phyloP scores from a whole-genome alignment of 2,329 filamentous ascomycete genomes.

The Paramyrothecium roridum region DNA sequence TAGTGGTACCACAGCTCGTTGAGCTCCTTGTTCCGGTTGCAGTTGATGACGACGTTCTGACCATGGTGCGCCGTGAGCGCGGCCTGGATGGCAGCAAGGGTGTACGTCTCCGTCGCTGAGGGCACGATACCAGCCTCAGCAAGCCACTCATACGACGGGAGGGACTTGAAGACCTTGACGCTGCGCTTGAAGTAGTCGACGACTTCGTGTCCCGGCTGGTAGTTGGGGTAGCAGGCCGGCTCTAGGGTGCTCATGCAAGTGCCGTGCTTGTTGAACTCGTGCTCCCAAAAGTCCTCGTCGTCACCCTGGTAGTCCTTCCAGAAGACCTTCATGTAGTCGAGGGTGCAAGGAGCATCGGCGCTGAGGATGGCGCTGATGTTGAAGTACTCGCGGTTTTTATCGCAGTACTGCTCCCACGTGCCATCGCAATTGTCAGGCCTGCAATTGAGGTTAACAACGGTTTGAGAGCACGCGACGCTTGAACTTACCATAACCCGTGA shows the following conservation, averaged over 20 bases:
- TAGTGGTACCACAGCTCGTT: constrained; percentile 62
- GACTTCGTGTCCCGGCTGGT: constrained; percentile 61
- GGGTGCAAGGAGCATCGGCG: constrained; percentile 46
- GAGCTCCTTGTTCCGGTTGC: constrained; percentile 37
- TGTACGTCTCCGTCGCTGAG: constrained; percentile 54
- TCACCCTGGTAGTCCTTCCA: constrained; percentile 68
- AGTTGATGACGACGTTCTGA: constrained; percentile 56
- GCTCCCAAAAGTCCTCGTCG: constrained; percentile 67
- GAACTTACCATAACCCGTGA: constrained; percentile 54
- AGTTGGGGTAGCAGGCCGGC: constrained; percentile 62
- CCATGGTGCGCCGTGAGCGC: constrained; percentile 54
- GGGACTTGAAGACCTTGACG: constrained; percentile 61
- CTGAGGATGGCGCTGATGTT: constrained; percentile 65
- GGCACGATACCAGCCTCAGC: constrained; percentile 58
- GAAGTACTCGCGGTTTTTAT: constrained; percentile 56
- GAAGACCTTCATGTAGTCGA: constrained; percentile 66
- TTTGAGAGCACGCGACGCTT: not conserved
- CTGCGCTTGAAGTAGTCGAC: constrained; percentile 67
- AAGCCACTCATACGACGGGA: constrained; percentile 64
- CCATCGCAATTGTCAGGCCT: constrained; percentile 67
- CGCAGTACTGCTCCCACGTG: constrained; percentile 66
- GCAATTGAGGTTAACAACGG: not conserved
- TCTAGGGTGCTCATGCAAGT: constrained; percentile 70
- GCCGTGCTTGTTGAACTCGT: constrained; percentile 75
- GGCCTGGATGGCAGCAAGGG: constrained; percentile 52